phyloP scores from a whole-genome alignment of 495 filamentous ascomycete genomes.

The Parachaetomium inaequale region DNA sequence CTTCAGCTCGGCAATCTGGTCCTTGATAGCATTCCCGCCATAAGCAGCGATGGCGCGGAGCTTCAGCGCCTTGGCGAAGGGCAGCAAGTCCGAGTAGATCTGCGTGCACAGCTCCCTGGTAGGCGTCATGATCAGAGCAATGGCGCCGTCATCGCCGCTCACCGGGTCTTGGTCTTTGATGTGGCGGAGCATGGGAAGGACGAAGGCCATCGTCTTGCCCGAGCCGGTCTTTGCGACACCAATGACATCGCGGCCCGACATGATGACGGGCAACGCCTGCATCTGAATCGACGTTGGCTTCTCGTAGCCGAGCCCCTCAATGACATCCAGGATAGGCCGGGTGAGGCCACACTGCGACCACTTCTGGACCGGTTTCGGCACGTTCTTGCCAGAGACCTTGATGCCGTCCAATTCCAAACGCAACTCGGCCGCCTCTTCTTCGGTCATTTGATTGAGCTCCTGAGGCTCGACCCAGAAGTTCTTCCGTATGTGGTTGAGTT shows the following conservation, averaged over 20 bases:
- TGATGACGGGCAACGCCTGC: constrained; percentile 90
- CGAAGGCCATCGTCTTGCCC: constrained; percentile 96
- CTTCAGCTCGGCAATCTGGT: constrained; percentile 95
- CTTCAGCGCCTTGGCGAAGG: constrained; percentile 83
- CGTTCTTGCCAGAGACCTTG: constrained; percentile 79
- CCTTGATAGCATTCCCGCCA: constrained; percentile 93
- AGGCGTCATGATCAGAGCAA: constrained; percentile 86
- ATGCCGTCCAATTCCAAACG: constrained; percentile 90
- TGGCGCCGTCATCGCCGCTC: constrained; percentile 80
- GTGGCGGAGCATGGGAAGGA: constrained; percentile 94
- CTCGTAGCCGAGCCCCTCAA: constrained; percentile 78
- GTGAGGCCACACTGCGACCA: constrained; percentile 95
- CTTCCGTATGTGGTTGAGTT: constrained; percentile 83
- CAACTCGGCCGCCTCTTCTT: constrained; percentile 76
- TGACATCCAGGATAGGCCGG: constrained; percentile 81
- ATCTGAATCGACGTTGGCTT: constrained; percentile 90
- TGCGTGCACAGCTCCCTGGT: constrained; percentile 94
- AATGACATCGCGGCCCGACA: constrained; percentile 95
- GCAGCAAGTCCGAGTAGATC: constrained; percentile 90
- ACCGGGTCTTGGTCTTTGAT: constrained; percentile 90
- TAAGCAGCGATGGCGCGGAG: constrained; percentile 94
- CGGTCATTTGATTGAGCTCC: constrained; percentile 79
- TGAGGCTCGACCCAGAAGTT: constrained; percentile 89
- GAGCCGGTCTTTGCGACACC: constrained; percentile 97
- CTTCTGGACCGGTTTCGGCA: constrained; percentile 90